Conservation (phyloP, 106 monocot genomes). For the Acorus calamus region DNA sequence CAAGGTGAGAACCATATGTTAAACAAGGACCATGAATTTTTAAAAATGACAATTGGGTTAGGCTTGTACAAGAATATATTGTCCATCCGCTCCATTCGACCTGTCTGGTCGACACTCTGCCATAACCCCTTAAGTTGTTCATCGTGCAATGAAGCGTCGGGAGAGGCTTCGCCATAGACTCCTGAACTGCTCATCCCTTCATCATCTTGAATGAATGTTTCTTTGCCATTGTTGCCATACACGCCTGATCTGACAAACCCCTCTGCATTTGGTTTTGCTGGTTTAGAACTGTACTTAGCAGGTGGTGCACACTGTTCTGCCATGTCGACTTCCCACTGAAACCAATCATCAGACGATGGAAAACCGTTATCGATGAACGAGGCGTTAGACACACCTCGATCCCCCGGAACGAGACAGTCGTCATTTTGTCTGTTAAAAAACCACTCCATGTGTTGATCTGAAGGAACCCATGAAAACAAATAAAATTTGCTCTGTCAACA, state of each 20-base stretch:
- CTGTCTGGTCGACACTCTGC: no score
- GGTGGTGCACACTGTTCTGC: neutral
- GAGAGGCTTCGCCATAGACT: neutral
- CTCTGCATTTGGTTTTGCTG: neutral
- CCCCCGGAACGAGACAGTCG: neutral
- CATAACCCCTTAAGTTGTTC: neutral
- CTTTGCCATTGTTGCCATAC: neutral
- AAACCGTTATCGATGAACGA: neutral
- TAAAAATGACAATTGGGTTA: constrained; percentile 9
- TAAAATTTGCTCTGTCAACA: no score
- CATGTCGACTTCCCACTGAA: neutral
- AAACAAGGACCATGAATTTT: constrained; percentile 1
- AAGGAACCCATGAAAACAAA: neutral
- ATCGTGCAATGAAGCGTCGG: constrained; percentile 14
- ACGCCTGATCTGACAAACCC: neutral
- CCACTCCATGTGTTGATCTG: constrained; percentile 14
- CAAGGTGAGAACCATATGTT: neutral
- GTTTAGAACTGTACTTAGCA: neutral
- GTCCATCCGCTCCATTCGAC: constrained; percentile 16
- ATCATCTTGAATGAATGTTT: neutral
- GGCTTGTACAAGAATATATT: constrained; percentile 34
- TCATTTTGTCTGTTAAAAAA: constrained; percentile 1
- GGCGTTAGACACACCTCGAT: neutral
- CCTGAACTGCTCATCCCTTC: constrained; percentile 8
- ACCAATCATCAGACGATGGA: constrained; percentile 3